phyloP scores from a whole-genome alignment of 1,284 basidiomycete genomes.

The Ceratobasidium sp. region DNA sequence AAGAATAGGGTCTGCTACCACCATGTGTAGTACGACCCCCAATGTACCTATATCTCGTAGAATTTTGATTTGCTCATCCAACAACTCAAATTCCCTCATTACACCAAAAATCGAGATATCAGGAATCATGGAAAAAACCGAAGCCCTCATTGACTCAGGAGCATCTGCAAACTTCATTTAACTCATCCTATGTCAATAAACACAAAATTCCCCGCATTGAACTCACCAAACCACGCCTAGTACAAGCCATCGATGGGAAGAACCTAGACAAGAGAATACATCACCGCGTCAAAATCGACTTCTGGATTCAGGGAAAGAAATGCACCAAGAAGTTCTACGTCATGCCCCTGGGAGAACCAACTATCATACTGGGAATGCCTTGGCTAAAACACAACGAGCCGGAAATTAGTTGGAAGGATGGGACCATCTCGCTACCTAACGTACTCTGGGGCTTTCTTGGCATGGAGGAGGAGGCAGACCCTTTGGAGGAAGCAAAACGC shows the following conservation, averaged over 20 bases:
- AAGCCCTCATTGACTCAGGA: too few relatives aligned
- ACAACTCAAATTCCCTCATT: not conserved
- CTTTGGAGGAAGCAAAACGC: too few relatives aligned
- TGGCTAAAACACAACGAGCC: conserved; percentile 14
- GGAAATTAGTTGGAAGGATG: conserved; percentile 2
- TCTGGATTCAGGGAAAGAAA: too few relatives aligned
- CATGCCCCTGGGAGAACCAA: not conserved
- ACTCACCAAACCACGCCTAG: too few relatives aligned
- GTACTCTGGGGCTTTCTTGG: not conserved
- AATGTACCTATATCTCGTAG: not conserved
- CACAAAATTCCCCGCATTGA: too few relatives aligned
- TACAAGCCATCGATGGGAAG: too few relatives aligned
- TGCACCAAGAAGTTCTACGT: not conserved
- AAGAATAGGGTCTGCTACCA: not conserved
- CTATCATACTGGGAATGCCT: conserved; percentile 6
- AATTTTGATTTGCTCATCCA: not conserved
- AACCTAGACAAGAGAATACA: not conserved
- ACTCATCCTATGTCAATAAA: too few relatives aligned
- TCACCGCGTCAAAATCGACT: not conserved
- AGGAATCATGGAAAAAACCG: too few relatives aligned
- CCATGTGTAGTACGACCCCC: not conserved
- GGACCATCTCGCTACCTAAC: too few relatives aligned
- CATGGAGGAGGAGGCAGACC: too few relatives aligned
- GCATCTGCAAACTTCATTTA: not conserved
- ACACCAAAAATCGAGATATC: not conserved